Conservation (phyloP, 192 early-diverging fungal species). For the Backusella mclennaniae region DNA sequence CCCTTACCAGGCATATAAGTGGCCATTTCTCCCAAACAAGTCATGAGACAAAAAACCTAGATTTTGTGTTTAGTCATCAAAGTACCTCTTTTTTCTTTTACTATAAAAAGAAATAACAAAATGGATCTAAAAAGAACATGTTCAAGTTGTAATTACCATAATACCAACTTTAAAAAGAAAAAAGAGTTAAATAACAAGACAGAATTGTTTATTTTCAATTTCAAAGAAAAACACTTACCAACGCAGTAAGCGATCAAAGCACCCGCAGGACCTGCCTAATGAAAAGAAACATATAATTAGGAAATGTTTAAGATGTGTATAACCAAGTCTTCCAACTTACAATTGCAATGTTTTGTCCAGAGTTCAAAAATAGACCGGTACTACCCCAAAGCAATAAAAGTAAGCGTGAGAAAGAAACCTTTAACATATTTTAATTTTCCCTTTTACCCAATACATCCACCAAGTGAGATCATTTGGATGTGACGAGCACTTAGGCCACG, state of each 20-base stretch:
- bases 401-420: background rate
- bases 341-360: slow-evolving; percentile 56
- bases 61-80: background rate
- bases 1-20: slow-evolving; percentile 65
- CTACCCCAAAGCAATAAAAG: slow-evolving; percentile 19
- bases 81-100: background rate
- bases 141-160: slow-evolving; percentile 41
- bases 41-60: slow-evolving; percentile 53
- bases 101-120: background rate
- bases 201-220: no score
- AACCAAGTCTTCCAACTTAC: slow-evolving; percentile 16
- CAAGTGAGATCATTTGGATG: slow-evolving; percentile 36
- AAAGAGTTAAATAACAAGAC: no score
- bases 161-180: slow-evolving; percentile 45
- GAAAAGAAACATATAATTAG: background rate
- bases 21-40: slow-evolving; percentile 80
- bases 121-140: background rate
- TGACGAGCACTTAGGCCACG: slow-evolving; percentile 29
- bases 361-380: slow-evolving; percentile 71
- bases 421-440: background rate
- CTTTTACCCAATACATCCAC: slow-evolving; percentile 32
- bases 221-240: background rate
- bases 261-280: slow-evolving; percentile 73
- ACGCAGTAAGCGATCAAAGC: slow-evolving; percentile 61
- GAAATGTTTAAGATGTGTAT: background rate